Evolutionary conservation across 2,329 filamentous ascomycete species (phyloP), one percentile per base, ranked within the genome.

Genomic region (Harringtonia aguacate): DNA sequence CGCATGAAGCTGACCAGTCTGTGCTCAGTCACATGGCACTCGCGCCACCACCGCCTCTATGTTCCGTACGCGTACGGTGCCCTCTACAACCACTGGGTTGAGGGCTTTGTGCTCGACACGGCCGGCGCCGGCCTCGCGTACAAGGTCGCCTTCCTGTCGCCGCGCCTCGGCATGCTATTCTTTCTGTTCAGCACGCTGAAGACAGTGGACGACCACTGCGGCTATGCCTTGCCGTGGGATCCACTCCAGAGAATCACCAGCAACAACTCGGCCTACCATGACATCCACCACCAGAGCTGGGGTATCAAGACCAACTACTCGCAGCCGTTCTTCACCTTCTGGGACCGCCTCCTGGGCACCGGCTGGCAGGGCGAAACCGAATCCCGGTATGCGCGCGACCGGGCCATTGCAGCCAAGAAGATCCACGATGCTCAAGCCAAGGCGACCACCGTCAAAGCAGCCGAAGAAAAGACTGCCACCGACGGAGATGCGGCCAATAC

Each of bases 221-320:
- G 92, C 51, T 98, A 97, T 59, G 73, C 79, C n/a, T 81, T 98
- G 49, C 92, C 92, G 2, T 97, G 84, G 79, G 92, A 98, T 61
- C 90, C 90, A 3, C 70, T 97, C 43, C 89, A 95, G 70, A 81
- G 84, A 58, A 73, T 97, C 48, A 94, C 89, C 36, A 84, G 84
- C 61, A 97, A 98, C 71, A 95, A 97, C 55, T 90, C 92, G 22
- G 83, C 81, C 30, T 98, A 97, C 64, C 92, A 98, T 59, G 92
- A 98, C 58, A 90, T 98, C 47, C 92, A 98, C 65, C 92, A 98
- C 66, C 92, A 98, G 66, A 94, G 86, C 64, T 97, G 90, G 89
- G 92, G 92, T 46, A 95, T 98, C 73, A 98, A 97, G 75, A 85
- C 83, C 51, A 94, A 94, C 66, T 94, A 87, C 62, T 84, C 81